Conservation (phyloP, 2,329 filamentous ascomycete genomes). For the Stemphylium vesicarium region DNA sequence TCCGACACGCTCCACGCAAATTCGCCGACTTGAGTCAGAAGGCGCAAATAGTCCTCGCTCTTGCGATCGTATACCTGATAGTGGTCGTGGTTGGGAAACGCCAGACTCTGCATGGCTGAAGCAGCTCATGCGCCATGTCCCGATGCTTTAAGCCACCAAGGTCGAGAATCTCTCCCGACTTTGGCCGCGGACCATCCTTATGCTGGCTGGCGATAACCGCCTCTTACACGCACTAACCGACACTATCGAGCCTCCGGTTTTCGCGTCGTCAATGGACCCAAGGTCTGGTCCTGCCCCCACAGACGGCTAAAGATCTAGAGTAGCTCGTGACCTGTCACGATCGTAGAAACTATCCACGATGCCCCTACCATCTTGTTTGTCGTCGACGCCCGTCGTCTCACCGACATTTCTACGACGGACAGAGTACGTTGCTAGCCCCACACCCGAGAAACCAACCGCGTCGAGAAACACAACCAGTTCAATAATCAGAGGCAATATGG, state of each 20-base stretch:
- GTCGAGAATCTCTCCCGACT: conserved; percentile 21
- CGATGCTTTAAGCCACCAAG: conserved; percentile 17
- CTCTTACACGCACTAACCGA: conserved; percentile 18
- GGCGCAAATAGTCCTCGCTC: conserved; percentile 4
- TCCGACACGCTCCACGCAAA: not conserved
- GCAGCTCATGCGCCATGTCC: conserved; percentile 14
- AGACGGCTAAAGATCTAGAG: conserved; percentile 11
- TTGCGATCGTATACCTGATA: not conserved
- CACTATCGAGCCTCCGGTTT: conserved; percentile 16
- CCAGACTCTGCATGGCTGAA: conserved; percentile 19
- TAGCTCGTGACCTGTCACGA: conserved; percentile 10
- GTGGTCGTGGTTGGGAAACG: conserved; percentile 12
- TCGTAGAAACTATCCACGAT: conserved; percentile 1
- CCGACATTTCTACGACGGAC: conserved; percentile 42
- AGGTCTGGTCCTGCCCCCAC: conserved; percentile 13
- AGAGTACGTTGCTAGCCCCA: conserved; percentile 24
- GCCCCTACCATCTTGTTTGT: conserved; percentile 10
- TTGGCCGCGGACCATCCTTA: conserved; percentile 11
- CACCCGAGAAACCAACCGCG: conserved; percentile 15
- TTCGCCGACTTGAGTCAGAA: conserved; percentile 3
- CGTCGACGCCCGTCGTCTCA: conserved; percentile 22
- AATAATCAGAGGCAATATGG: conserved; percentile 33
- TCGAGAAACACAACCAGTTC: conserved; percentile 11
- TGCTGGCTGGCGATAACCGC: conserved; percentile 26
- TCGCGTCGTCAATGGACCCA: conserved; percentile 15